Base-by-base conservation (phyloP, 2,329 filamentous ascomycete genomes). In the Diaporthe ilicicola region DNA sequence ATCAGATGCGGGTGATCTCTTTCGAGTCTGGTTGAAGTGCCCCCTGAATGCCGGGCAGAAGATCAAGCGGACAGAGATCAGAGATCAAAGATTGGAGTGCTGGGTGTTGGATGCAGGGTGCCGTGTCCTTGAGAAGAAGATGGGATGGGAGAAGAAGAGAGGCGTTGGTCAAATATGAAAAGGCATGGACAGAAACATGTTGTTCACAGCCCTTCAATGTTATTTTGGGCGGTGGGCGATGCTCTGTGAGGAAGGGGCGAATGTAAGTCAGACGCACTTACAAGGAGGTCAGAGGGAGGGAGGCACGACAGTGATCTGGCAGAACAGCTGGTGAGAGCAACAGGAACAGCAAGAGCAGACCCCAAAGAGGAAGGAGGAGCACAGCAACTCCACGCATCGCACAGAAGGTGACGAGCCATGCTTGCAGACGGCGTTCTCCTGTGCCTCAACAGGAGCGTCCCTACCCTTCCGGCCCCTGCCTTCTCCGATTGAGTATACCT, bases 271-370 rank as follows among this genome's bases (percentile, higher is more conserved):
- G 46, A 72, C 37, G 54, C 53, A 59, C 46, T 19, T 44, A n/a
- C 54, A 15, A 62, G 17, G 65, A 70, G 37, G 50, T n/a, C 2
- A 46, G 13, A 67, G 13, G 19, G 46, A 54, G 24, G 55, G 56
- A 65, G 44, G 24, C 46, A 69, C 55, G 34, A 54, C 67, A 69
- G 15, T 27, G 51, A 56, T 42, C 17, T n/a, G 15, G 48, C 59
- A 29, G 29, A 50, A 48, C 29, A 19, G n/a, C n/a, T n/a, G n/a
- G n/a, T n/a, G n/a, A n/a, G n/a, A n/a, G n/a, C n/a, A 50, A 22
- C 29, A 64, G 66, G 29, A 54, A 24, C 62, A 32, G 37, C 62
- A 32, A 39, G 29, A 50, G 53, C 44, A 68, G 53, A 42, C 50
- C 12, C 42, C 12, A 19, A 15, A 12, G n/a, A 64, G 59, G 44